Evolutionary conservation across 2,329 filamentous ascomycete species (phyloP).

Genomic region (Fusarium odoratissimum): DNA sequence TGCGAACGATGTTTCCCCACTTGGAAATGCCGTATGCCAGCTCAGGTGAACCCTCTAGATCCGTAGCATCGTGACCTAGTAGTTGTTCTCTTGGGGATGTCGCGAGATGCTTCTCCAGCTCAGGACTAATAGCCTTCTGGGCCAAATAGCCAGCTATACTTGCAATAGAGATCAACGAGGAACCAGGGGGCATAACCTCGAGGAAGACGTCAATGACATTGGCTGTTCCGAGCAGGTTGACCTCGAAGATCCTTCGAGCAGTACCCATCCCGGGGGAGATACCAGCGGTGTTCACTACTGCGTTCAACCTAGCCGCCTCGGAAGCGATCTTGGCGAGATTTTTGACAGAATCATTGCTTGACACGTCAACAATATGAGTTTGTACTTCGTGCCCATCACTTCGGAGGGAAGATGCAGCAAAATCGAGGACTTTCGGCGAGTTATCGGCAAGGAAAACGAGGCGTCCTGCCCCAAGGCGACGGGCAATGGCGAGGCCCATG

Average conservation of each 20-base stretch:
- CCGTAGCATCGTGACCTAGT: not conserved
- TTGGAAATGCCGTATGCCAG: not conserved
- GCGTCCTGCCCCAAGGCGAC: not conserved
- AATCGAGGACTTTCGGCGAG: not conserved
- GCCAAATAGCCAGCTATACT: not conserved
- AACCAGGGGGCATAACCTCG: not conserved
- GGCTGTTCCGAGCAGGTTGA: not conserved
- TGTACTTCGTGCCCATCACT: not conserved
- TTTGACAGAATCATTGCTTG: not conserved
- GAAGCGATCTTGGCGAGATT: not conserved
- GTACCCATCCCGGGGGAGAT: not conserved
- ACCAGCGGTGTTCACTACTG: not conserved
- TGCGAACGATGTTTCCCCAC: not conserved
- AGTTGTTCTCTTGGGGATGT: not conserved
- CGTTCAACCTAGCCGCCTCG: not conserved
- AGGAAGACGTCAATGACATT: not conserved
- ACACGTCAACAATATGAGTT: not conserved
- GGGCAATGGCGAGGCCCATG: not conserved
- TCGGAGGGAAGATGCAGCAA: not conserved
- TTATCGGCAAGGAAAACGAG: not conserved
- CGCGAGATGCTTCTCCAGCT: not conserved
- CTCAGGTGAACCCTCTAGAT: not conserved
- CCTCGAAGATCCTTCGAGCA: not conserved
- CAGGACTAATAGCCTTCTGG: not conserved
- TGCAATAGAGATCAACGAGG: not conserved